Conservation (phyloP, 2,329 filamentous ascomycete genomes). For the Bipolaris sorokiniana region DNA sequence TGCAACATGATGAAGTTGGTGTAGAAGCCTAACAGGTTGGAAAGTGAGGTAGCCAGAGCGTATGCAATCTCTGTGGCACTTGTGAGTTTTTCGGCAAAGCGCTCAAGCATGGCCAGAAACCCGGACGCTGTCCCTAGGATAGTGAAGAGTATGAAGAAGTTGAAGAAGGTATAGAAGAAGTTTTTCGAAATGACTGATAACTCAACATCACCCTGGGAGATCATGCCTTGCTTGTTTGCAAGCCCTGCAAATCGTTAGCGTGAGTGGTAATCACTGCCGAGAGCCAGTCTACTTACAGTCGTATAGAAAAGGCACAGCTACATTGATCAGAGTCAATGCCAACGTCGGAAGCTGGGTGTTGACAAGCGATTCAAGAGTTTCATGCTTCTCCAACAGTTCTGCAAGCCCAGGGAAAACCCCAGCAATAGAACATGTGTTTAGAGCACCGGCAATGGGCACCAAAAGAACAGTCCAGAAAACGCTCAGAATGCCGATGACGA, state of each 20-base stretch:
- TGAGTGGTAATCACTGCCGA: neutral
- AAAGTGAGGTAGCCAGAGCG: conserved; percentile 76
- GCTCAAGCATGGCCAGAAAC: conserved; percentile 69
- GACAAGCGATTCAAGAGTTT: conserved; percentile 75
- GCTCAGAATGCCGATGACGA: conserved; percentile 81
- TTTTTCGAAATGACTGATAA: conserved; percentile 96
- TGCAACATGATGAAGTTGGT: conserved; percentile 93
- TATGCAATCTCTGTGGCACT: conserved; percentile 81
- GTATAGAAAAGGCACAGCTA: conserved; percentile 91
- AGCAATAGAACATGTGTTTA: conserved; percentile 81
- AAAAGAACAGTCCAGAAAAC: conserved; percentile 88
- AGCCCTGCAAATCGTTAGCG: conserved; percentile 58
- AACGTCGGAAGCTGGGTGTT: conserved; percentile 88
- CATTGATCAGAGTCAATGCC: conserved; percentile 83
- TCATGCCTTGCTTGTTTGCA: conserved; percentile 89
- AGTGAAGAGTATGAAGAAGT: conserved; percentile 95
- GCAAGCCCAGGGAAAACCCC: conserved; percentile 74
- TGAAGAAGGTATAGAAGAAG: conserved; percentile 99
- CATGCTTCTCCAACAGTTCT: conserved; percentile 69
- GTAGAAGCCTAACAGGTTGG: conserved; percentile 81
- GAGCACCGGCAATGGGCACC: conserved; percentile 75
- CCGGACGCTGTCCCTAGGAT: conserved; percentile 80
- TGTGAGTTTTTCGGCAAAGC: conserved; percentile 73
- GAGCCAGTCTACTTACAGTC: conserved; percentile 65
- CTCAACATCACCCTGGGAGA: conserved; percentile 92